phyloP scores from a whole-genome alignment of 2,329 filamentous ascomycete genomes.

The Calonectria hawksworthii region DNA sequence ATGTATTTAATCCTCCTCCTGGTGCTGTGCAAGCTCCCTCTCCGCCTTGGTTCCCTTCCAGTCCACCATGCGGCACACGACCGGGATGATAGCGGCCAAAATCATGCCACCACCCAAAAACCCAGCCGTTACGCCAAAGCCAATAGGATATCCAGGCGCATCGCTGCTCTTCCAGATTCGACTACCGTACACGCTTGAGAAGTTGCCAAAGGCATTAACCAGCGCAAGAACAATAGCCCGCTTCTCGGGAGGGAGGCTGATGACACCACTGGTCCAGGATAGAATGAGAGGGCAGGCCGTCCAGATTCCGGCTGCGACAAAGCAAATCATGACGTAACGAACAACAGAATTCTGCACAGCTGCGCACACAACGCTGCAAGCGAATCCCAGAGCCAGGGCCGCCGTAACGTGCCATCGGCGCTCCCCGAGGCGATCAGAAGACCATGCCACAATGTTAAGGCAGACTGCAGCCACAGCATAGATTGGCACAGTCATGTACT shows the following conservation, averaged over 20 bases:
- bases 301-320: constrained; percentile 19
- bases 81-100: constrained; percentile 41
- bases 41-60: constrained; percentile 28
- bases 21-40: neutral
- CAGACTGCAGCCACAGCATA: neutral
- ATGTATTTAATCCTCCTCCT: neutral
- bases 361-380: constrained; percentile 13
- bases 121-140: constrained; percentile 48
- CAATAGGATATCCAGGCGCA: constrained; percentile 43
- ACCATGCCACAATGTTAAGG: constrained; percentile 21
- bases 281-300: constrained; percentile 24
- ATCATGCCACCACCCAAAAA: constrained; percentile 46
- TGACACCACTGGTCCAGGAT: constrained; percentile 26
- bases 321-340: constrained; percentile 35
- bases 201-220: constrained; percentile 26
- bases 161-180: constrained; percentile 46
- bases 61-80: constrained; percentile 31
- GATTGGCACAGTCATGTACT: constrained; percentile 32
- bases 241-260: constrained; percentile 19
- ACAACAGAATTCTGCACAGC: neutral
- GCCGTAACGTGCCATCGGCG: constrained; percentile 20
- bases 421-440: constrained; percentile 21
- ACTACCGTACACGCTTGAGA: constrained; percentile 27
- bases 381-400: neutral
- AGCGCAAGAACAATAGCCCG: constrained; percentile 20